Percentiles rank a stretch among this genome's conserved stretches.
Evolutionary conservation across 2,329 filamentous ascomycete species (phyloP).

Genomic region (Setomelanomma holmii): DNA sequence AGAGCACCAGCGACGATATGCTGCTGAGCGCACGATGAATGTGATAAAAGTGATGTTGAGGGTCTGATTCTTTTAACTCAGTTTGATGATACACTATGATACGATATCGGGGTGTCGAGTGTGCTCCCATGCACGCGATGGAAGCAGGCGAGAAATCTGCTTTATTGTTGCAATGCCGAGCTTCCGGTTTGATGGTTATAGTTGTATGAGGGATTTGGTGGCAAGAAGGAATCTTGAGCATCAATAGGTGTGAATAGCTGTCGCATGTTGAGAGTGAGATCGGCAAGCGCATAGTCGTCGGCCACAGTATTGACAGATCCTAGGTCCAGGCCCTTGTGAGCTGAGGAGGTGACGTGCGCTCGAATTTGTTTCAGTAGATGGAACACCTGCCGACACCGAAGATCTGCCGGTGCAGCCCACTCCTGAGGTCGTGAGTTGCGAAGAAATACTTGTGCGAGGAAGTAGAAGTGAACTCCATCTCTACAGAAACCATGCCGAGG

Average conservation of each 20-base stretch:
- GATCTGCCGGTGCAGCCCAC: slow-evolving; percentile 64
- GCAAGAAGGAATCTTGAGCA: slow-evolving; percentile 14
- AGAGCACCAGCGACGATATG: slow-evolving; percentile 17
- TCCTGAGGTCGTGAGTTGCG: slow-evolving; percentile 64
- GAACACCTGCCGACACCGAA: slow-evolving; percentile 67
- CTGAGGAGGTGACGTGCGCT: slow-evolving; percentile 67
- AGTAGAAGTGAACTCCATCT: slow-evolving; percentile 77
- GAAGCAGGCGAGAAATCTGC: too few relatives aligned
- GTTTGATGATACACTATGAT: slow-evolving; percentile 31
- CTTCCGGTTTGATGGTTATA: too few relatives aligned
- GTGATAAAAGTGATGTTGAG: slow-evolving; percentile 17
- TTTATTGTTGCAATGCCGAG: slow-evolving; percentile 8
- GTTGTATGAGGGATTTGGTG: neutral
- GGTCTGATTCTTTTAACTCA: slow-evolving; percentile 12
- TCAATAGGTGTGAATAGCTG: slow-evolving; percentile 70
- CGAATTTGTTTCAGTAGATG: slow-evolving; percentile 66
- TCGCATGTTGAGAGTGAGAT: slow-evolving; percentile 74
- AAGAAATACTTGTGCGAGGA: slow-evolving; percentile 71
- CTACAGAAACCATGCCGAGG: slow-evolving; percentile 73
- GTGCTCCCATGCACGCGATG: neutral
- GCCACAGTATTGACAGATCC: slow-evolving; percentile 74
- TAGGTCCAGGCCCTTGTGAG: slow-evolving; percentile 69
- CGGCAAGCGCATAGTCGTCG: slow-evolving; percentile 67
- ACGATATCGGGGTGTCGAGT: slow-evolving; percentile 19
- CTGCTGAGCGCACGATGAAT: slow-evolving; percentile 20